Evolutionary conservation across 177 flowering plant species (phyloP).

Genomic region (Telopea speciosissima): DNA sequence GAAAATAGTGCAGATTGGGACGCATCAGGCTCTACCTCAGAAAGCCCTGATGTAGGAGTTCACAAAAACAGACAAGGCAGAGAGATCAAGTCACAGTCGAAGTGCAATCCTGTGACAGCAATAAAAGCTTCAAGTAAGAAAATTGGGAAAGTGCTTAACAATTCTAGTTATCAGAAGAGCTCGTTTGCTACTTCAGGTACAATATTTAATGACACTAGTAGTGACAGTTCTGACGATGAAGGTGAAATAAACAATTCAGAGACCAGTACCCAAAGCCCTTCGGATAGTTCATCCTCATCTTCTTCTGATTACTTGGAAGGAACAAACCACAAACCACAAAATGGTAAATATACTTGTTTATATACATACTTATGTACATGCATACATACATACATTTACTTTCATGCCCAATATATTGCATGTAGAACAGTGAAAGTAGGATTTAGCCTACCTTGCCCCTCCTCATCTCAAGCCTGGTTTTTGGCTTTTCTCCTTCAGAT

Average conservation of each 20-base stretch:
- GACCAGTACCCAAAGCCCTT: constrained; percentile 42
- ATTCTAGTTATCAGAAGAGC: constrained; percentile 26
- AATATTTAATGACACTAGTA: constrained; percentile 37
- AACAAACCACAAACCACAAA: constrained; percentile 25
- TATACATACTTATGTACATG: too few species aligned
- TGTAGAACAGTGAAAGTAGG: neutral
- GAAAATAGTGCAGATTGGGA: constrained; percentile 9
- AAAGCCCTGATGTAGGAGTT: constrained; percentile 4
- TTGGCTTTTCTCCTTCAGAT: neutral
- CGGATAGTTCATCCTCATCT: constrained; percentile 43
- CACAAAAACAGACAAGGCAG: constrained; percentile 6
- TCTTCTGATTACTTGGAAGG: constrained; percentile 44
- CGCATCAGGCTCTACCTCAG: constrained; percentile 23
- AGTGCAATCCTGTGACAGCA: constrained; percentile 6
- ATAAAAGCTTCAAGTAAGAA: constrained; percentile 19
- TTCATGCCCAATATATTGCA: too few species aligned
- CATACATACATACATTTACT: too few species aligned
- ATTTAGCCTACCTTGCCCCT: neutral
- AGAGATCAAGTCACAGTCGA: constrained; percentile 11
- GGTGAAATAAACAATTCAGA: constrained; percentile 31
- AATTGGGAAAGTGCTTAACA: constrained; percentile 26
- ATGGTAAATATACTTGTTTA: constrained; percentile 26
- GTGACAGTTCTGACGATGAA: constrained; percentile 42
- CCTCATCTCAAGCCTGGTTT: neutral
- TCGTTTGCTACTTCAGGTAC: constrained; percentile 28